phyloP scores from a whole-genome alignment of 2,329 filamentous ascomycete genomes.

The Ustulina deusta region DNA sequence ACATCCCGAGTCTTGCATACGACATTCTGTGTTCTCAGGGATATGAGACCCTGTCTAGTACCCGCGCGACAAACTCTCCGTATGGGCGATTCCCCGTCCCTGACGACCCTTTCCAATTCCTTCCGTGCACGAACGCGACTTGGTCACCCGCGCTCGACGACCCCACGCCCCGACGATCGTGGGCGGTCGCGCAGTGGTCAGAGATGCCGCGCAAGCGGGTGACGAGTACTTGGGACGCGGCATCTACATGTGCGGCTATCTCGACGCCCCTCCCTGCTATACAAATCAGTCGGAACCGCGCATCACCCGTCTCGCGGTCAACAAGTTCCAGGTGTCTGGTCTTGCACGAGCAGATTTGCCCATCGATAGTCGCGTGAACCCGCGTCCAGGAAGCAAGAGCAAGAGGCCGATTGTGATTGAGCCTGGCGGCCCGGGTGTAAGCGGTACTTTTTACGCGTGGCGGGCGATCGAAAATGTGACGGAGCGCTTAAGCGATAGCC shows the following conservation, averaged over 20 bases:
- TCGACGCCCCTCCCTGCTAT: slow-evolving; percentile 39
- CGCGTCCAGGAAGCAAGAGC: slow-evolving; percentile 53
- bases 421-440: slow-evolving; percentile 64
- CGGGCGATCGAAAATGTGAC: slow-evolving; percentile 53
- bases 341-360: slow-evolving; percentile 49
- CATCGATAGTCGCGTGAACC: slow-evolving; percentile 18
- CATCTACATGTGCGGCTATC: slow-evolving; percentile 40
- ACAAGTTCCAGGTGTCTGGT: slow-evolving; percentile 62
- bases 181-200: slow-evolving; percentile 53
- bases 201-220: slow-evolving; percentile 4
- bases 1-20: slow-evolving; percentile 40
- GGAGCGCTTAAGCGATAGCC: slow-evolving; percentile 56
- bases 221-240: slow-evolving; percentile 45
- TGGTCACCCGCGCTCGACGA: slow-evolving; percentile 59
- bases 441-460: slow-evolving; percentile 59
- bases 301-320: slow-evolving; percentile 62
- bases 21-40: slow-evolving; percentile 40
- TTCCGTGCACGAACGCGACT: slow-evolving; percentile 60
- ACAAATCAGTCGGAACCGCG: slow-evolving; percentile 28
- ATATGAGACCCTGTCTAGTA: slow-evolving; percentile 36
- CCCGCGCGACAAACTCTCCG: slow-evolving; percentile 35
- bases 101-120: slow-evolving; percentile 60
- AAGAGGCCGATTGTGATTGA: slow-evolving; percentile 62
- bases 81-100: slow-evolving; percentile 57
- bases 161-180: slow-evolving; percentile 51